Percentiles rank a stretch among this genome's conserved stretches.
These are phyloP conservation scores for Zalaria sp. DNA, from an alignment of 2,329 filamentous ascomycete species.

Conservation along the genomic window DNA sequence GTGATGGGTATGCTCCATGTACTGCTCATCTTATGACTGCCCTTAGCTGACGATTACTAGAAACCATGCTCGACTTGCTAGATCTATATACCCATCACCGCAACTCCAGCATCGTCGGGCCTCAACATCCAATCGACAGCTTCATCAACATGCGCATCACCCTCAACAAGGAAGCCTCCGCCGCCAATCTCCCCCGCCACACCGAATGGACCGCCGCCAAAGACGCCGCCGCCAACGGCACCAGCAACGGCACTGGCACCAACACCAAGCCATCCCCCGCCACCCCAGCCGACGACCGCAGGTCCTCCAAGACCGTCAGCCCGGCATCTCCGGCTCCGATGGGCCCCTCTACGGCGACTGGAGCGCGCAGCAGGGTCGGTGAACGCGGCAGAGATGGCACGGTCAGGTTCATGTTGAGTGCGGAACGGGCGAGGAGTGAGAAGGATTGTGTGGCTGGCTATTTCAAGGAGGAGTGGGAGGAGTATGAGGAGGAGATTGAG, in stretches of 20 bases:
- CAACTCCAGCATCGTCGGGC: slow-evolving; percentile 59
- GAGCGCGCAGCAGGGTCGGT: slow-evolving; percentile 15
- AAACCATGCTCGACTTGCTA: slow-evolving; percentile 79
- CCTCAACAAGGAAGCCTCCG: slow-evolving; percentile 68
- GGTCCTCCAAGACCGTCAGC: slow-evolving; percentile 9
- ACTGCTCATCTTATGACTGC: background rate
- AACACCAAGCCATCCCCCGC: slow-evolving; percentile 7
- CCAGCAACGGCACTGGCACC: slow-evolving; percentile 16
- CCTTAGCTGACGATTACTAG: slow-evolving; percentile 37
- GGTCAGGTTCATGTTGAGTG: slow-evolving; percentile 78
- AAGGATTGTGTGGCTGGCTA: slow-evolving; percentile 51
- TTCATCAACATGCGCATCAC: slow-evolving; percentile 80
- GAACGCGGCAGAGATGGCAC: slow-evolving; percentile 52
- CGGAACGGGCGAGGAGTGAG: slow-evolving; percentile 59
- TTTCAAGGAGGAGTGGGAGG: slow-evolving; percentile 61
- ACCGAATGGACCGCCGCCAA: slow-evolving; percentile 31
- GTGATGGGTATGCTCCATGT: slow-evolving; percentile 23
- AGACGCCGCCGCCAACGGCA: slow-evolving; percentile 19
- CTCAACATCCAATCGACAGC: slow-evolving; percentile 55
- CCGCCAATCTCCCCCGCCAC: slow-evolving; percentile 46
- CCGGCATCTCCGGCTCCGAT: slow-evolving; percentile 26
- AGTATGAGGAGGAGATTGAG: slow-evolving; percentile 66
- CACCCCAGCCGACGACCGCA: slow-evolving; percentile 2
- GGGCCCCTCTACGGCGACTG: slow-evolving; percentile 16
- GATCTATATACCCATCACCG: slow-evolving; percentile 85